Conservation (phyloP, 805 yeast genomes). For the Helenozyma rhizophorensis region DNA sequence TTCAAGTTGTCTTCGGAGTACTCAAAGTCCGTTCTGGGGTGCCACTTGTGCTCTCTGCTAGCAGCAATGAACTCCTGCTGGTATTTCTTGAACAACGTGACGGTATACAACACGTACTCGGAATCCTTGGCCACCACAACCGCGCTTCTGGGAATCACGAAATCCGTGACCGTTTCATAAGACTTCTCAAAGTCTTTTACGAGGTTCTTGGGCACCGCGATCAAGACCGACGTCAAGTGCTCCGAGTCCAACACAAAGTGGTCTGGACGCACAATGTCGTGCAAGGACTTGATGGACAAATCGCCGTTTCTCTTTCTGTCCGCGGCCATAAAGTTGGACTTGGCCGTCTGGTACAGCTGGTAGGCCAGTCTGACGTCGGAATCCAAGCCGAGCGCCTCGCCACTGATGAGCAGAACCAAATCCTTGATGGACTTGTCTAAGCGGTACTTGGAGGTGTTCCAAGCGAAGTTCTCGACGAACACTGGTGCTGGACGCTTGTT, state of each 20-base stretch:
- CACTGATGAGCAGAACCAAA: constrained; percentile 62
- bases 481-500: constrained; percentile 50
- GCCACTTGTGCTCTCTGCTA: constrained; percentile 82
- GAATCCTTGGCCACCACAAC: constrained; percentile 61
- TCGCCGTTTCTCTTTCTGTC: constrained; percentile 94
- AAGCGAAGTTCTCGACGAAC: constrained; percentile 69
- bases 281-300: constrained; percentile 83
- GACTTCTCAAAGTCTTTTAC: constrained; percentile 55
- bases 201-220: constrained; percentile 77
- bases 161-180: constrained; percentile 73
- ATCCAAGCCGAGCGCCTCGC: constrained; percentile 80
- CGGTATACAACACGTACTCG: constrained; percentile 70
- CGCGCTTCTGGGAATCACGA: constrained; percentile 93
- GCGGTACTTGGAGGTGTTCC: constrained; percentile 87
- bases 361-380: constrained; percentile 76
- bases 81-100: constrained; percentile 81
- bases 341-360: constrained; percentile 74
- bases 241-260: constrained; percentile 86
- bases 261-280: constrained; percentile 77
- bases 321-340: constrained; percentile 77
- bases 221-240: constrained; percentile 75
- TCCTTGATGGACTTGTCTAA: constrained; percentile 79
- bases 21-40: constrained; percentile 81
- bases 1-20: constrained; percentile 76
- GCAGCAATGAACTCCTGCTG: constrained; percentile 63